Conservation (phyloP, 495 filamentous ascomycete genomes). For the Xylaria telfairii region DNA sequence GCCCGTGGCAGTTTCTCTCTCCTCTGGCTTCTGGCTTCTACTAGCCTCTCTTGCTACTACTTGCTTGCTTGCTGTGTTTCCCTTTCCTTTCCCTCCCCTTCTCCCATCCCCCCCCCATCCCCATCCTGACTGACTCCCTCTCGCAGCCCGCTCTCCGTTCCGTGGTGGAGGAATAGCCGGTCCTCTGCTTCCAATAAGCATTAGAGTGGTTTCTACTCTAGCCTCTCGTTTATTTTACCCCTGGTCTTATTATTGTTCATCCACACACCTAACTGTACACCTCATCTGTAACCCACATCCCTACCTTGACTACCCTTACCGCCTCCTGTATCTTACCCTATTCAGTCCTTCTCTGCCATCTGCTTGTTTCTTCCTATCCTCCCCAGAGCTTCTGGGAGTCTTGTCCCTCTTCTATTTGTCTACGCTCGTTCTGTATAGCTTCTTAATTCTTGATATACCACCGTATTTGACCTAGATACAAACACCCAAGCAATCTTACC, state of each 20-base stretch:
- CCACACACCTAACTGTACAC: conserved; percentile 26
- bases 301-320: conserved; percentile 26
- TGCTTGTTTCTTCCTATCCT: conserved; percentile 32
- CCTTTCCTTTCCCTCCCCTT: neutral
- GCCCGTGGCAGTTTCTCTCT: conserved; percentile 34
- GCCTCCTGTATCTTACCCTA: conserved; percentile 43
- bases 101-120: too few species aligned
- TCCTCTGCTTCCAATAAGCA: conserved; percentile 13
- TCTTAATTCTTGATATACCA: conserved; percentile 42
- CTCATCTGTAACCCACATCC: conserved; percentile 44
- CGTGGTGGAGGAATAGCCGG: conserved; percentile 23
- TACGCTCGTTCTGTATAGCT: conserved; percentile 46
- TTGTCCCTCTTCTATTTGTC: conserved; percentile 42
- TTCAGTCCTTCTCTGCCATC: conserved; percentile 38
- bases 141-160: conserved; percentile 21
- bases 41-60: neutral
- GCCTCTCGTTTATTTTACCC: conserved; percentile 37
- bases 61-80: conserved; percentile 22
- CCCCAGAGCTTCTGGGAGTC: conserved; percentile 33
- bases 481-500: neutral
- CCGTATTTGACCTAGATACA: conserved; percentile 19
- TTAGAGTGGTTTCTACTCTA: conserved; percentile 33
- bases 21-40: conserved; percentile 12
- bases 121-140: neutral
- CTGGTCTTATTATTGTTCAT: conserved; percentile 35